A percentile compares a stretch with the other conserved stretches of the same genome.
These are phyloP conservation scores for Camelina laxa DNA, from an alignment of 345 rosid genomes.

Conservation along the genomic window DNA sequence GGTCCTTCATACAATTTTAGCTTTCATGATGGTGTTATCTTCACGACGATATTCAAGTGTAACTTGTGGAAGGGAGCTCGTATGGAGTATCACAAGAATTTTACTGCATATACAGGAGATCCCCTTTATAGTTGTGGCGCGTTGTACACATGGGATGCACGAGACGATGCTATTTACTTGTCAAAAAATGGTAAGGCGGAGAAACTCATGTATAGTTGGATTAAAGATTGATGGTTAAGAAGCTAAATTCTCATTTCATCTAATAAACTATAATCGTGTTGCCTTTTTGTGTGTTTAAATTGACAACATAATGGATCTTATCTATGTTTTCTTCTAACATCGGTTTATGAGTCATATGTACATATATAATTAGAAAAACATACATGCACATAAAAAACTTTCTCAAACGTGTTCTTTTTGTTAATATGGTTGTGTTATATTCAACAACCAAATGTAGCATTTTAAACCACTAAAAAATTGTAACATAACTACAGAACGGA, in stretches of 20 bases:
- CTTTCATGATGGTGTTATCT: neutral
- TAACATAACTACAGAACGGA: too few relatives aligned
- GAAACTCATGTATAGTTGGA: neutral
- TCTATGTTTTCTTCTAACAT: neutral
- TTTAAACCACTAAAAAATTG: too few relatives aligned
- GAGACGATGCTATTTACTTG: constrained; percentile 21
- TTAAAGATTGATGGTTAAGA: neutral
- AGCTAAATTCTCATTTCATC: neutral
- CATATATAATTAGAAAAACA: too few relatives aligned
- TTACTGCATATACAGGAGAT: neutral
- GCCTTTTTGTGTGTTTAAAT: neutral
- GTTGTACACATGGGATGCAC: neutral
- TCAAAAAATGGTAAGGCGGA: neutral
- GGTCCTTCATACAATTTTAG: constrained; percentile 20
- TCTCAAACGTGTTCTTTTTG: too few relatives aligned
- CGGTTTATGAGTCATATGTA: neutral
- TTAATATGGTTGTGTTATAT: too few relatives aligned
- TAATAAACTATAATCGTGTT: neutral
- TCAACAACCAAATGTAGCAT: too few relatives aligned
- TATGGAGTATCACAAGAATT: neutral
- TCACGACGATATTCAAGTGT: neutral
- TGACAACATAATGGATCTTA: neutral
- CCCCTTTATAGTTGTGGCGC: constrained; percentile 6
- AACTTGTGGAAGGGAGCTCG: constrained; percentile 6
- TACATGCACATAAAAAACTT: too few relatives aligned